Conservation (phyloP, 495 filamentous ascomycete genomes). For the Penicillium robsamsonii region DNA sequence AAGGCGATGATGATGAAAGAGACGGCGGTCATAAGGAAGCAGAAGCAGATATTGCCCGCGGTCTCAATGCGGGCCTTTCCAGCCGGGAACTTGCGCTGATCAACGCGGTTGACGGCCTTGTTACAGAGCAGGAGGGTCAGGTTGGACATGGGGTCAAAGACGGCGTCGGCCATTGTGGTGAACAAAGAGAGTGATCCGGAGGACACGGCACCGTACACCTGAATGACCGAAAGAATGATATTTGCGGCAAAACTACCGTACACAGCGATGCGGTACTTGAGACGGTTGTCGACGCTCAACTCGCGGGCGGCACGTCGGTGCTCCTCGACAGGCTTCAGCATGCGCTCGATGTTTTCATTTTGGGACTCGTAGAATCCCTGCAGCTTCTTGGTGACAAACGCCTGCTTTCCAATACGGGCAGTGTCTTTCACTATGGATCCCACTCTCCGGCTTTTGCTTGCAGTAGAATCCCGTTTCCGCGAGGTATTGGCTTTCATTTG, state of each 20-base stretch:
- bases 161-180: constrained; percentile 94
- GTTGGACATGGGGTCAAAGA: constrained; percentile 94
- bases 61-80: constrained; percentile 96
- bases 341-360: constrained; percentile 87
- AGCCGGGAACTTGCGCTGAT: constrained; percentile 84
- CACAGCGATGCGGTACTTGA: constrained; percentile 86
- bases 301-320: constrained; percentile 78
- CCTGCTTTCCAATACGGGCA: constrained; percentile 25
- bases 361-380: constrained; percentile 86
- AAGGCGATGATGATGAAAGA: constrained; percentile 89
- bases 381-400: constrained; percentile 57
- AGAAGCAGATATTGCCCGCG: constrained; percentile 94
- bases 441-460: constrained; percentile 37
- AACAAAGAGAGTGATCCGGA: constrained; percentile 91
- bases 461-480: constrained; percentile 63
- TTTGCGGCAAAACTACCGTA: constrained; percentile 89
- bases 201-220: constrained; percentile 84
- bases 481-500: constrained; percentile 80
- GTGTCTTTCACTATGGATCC: constrained; percentile 19
- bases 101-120: constrained; percentile 84
- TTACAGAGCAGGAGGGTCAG: constrained; percentile 83
- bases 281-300: constrained; percentile 72
- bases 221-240: constrained; percentile 69
- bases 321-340: constrained; percentile 91
- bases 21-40: constrained; percentile 92